Evolutionary conservation across 805 yeast genomes (phyloP), one percentile per base, ranked within the genome.

Genomic region (Barnettozyma botsteinii): DNA sequence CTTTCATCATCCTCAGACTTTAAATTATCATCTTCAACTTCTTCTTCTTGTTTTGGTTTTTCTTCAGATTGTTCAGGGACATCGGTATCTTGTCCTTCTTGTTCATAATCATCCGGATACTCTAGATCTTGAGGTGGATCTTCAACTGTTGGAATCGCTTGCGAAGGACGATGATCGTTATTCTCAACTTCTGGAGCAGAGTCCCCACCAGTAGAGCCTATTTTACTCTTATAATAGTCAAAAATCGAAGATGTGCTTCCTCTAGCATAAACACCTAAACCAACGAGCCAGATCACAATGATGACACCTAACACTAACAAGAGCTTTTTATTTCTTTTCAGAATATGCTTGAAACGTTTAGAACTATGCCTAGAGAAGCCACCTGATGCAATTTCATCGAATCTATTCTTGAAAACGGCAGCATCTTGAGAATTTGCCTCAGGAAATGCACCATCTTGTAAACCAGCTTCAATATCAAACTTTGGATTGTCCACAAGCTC

Each of bases 181-280:
- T 46, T 40, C 9, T 40, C 50, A 3, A 43, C 42, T 14, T 40
- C 44, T 5, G 43, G 28, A 15, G 22, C 15, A 4, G 19, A n/a
- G n/a, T n/a, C 35, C n/a, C 22, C 31, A 11, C 43, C 46, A 3
- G 45, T 32, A 2, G 27, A 14, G 0, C 54, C 55, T 1, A 37
- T 18, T 23, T 39, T 43, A 30, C 29, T 42, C 42, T 52, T 49
- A 42, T 53, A 53, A 30, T 53, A 53, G 21, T 53, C 53, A 4
- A 48, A 15, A 1, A 52, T 43, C 10, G 42, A 39, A 14, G 42
- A 41, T 3, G 47, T 47, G n/a, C 41, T 38, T 1, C 47, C 50
- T 10, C 41, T 40, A 3, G 46, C 22, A 33, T 47, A 46, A 7
- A 45, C 36, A 24, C 40, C 22, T 2, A 49, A 35, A 9, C 57